phyloP scores from a whole-genome alignment of 2,329 filamentous ascomycete species.

The Ascochyta lentis region DNA sequence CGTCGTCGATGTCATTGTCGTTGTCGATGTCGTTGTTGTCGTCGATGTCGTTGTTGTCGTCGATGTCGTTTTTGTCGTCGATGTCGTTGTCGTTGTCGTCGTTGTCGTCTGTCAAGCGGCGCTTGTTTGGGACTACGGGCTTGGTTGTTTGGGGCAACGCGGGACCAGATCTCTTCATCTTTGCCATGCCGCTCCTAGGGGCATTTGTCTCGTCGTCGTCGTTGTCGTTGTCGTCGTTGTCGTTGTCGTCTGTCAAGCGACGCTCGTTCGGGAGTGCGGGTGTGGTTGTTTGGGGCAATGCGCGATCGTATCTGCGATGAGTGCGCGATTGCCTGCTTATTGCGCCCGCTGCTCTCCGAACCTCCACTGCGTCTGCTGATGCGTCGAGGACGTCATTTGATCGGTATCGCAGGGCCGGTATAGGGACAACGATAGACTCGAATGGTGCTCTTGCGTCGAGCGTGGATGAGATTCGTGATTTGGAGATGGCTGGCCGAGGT shows the following conservation, averaged over 20 bases:
- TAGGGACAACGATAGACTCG: no score
- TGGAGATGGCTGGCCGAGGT: neutral
- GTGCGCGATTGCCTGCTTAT: neutral
- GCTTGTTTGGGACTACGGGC: neutral
- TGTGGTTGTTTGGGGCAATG: neutral
- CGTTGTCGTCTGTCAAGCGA: neutral
- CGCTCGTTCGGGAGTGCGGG: neutral
- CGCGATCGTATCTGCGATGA: neutral
- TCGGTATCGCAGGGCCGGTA: neutral
- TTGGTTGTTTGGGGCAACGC: neutral
- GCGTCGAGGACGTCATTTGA: slow-evolving; percentile 1
- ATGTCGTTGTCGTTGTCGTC: no score
- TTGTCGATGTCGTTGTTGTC: no score
- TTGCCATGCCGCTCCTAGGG: neutral
- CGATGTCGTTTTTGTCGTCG: no score
- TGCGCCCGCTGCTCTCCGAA: neutral
- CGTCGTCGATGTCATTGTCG: no score
- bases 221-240: no score
- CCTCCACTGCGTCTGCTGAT: neutral
- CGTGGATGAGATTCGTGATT: neutral
- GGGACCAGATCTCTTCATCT: neutral
- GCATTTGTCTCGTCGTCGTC: neutral
- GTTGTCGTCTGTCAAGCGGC: neutral
- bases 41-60: no score
- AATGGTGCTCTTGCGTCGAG: neutral